Percentiles rank a stretch among this genome's conserved stretches.
Conservation (phyloP, 2,329 filamentous ascomycete species). For the Penicillium sp. region DNA sequence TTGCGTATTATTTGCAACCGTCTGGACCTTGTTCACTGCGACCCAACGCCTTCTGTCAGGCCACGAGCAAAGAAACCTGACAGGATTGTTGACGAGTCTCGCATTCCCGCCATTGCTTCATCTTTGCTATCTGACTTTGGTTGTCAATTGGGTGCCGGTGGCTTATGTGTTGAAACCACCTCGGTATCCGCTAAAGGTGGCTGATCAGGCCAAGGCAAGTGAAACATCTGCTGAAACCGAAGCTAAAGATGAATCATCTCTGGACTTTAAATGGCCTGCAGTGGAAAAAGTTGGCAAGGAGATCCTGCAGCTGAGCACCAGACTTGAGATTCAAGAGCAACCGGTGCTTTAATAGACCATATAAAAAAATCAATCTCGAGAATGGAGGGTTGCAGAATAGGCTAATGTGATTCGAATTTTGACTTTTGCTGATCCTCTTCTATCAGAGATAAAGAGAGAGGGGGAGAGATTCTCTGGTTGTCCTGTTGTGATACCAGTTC, state of each 20-base stretch:
- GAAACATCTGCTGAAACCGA: background rate
- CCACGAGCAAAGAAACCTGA: background rate
- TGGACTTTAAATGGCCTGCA: background rate
- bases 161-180: constrained; percentile 17
- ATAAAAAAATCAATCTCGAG: too few species aligned
- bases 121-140: constrained; percentile 12
- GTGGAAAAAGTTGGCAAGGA: constrained; percentile 4
- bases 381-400: too few species aligned
- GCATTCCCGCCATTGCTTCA: constrained; percentile 22
- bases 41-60: background rate
- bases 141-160: constrained; percentile 18
- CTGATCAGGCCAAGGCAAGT: background rate
- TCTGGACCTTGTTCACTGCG: constrained; percentile 4
- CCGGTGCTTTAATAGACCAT: background rate
- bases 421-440: background rate
- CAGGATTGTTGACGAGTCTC: constrained; percentile 10
- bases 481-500: too few species aligned
- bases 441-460: too few species aligned
- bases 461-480: too few species aligned
- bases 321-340: constrained; percentile 5
- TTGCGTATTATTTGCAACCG: constrained; percentile 7
- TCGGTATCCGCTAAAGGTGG: constrained; percentile 3
- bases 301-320: constrained; percentile 3
- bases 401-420: too few species aligned
- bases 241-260: background rate